A percentile compares a stretch with the other conserved stretches of the same genome.
Evolutionary conservation across 2,329 filamentous ascomycete genomes (phyloP).

Genomic region (Diplodia sapinea): DNA sequence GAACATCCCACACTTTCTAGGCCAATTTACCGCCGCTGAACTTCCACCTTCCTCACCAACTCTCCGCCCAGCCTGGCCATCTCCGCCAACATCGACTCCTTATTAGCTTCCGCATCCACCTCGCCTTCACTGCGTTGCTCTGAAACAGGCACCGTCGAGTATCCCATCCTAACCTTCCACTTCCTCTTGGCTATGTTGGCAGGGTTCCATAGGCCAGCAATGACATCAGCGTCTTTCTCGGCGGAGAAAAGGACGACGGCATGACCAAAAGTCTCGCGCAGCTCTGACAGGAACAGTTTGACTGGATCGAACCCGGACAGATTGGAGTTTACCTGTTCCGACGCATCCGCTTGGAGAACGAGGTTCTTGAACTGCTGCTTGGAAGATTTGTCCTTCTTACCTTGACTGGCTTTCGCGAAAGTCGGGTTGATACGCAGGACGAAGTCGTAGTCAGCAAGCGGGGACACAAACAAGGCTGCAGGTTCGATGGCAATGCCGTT

Average conservation of each 20-base stretch:
- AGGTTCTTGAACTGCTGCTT: slow-evolving; percentile 79
- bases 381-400: slow-evolving; percentile 41
- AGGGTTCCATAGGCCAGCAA: slow-evolving; percentile 72
- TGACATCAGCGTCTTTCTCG: slow-evolving; percentile 61
- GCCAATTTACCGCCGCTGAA: slow-evolving; percentile 10
- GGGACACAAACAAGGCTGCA: slow-evolving; percentile 71
- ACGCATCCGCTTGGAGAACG: slow-evolving; percentile 59
- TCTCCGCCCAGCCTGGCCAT: slow-evolving; percentile 67
- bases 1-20: too few relatives aligned
- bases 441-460: slow-evolving; percentile 81
- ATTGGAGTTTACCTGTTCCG: slow-evolving; percentile 43
- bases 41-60: slow-evolving; percentile 57
- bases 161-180: slow-evolving; percentile 75
- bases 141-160: slow-evolving; percentile 64
- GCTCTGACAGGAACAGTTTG: slow-evolving; percentile 68
- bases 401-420: slow-evolving; percentile 46
- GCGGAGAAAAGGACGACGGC: slow-evolving; percentile 82
- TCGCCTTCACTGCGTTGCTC: slow-evolving; percentile 44
- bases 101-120: slow-evolving; percentile 67
- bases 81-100: slow-evolving; percentile 70
- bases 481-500: slow-evolving; percentile 49
- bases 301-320: slow-evolving; percentile 66
- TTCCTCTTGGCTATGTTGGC: slow-evolving; percentile 55
- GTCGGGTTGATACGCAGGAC: slow-evolving; percentile 73
- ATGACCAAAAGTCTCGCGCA: slow-evolving; percentile 70